Evolutionary conservation across 2,329 filamentous ascomycete species (phyloP), one percentile per base, ranked within the genome.

Genomic region (Davidsoniella virescens): DNA sequence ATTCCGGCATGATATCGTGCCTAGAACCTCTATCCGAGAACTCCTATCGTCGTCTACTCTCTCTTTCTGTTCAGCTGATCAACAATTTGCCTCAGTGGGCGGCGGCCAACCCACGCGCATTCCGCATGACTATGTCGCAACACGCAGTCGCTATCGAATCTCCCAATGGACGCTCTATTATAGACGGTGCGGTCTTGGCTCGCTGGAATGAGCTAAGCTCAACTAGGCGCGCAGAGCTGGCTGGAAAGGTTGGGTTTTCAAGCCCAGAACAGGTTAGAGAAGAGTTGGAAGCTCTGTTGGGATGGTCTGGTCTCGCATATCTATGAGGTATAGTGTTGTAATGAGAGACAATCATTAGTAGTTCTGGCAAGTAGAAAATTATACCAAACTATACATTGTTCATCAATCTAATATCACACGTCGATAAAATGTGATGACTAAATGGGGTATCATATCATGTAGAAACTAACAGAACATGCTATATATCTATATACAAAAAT

Each of bases 81-180:
- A 84, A 80, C 33, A 79, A 81, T 0, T 73, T 95, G 6, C 80
- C 85, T 41, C 80, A 87, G 55, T 68, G 83, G 4, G 85, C 80
- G 6, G 87, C 85, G 0, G 70, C 95, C 46, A 96, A 96, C 64
- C 83, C 87, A 2, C 79, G 84, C 50, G 85, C 80, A 0, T 85
- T 90, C 65, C 75, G 92, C 12, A 69, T 69, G 44, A 76, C 58
- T 62, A 72, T 57, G 8, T 62, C 65, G 56, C 71, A 62, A 62
- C 73, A 63, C 59, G 65, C 52, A 55, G 64, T 75, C 0, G 75
- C 70, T 12, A 74, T 80, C 1, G 76, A 80, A 47, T 71, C 70
- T 56, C 71, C 70, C 60, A 75, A 72, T 0, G 76, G 75, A 1
- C 69, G 84, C 16, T 79, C 76, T 2, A 74, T 93, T 47, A 73